Percentiles rank a stretch among this genome's conserved stretches.
These are phyloP conservation scores for Globisporangium cystogenes DNA, from an alignment of 352 stramenopile genomes.

Conservation along the genomic window DNA sequence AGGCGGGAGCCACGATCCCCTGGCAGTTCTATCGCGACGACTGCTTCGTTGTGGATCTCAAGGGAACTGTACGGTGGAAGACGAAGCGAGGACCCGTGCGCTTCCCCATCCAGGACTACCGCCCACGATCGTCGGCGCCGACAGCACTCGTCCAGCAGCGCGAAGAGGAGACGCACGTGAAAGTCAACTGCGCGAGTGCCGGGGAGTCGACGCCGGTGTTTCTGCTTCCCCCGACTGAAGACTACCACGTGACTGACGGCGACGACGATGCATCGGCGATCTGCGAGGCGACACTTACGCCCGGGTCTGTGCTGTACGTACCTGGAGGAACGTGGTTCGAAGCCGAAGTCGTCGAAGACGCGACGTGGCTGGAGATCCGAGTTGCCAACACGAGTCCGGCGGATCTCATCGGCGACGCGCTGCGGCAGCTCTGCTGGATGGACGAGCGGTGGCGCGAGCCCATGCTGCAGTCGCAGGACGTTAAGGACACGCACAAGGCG, in stretches of 20 bases:
- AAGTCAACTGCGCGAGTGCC: conserved; percentile 10
- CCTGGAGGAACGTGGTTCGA: conserved; percentile 46
- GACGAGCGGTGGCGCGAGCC: conserved; percentile 22
- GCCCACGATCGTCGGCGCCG: conserved; percentile 12
- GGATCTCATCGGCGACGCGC: conserved; percentile 16
- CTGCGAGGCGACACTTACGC: conserved; percentile 14
- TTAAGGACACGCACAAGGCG: conserved; percentile 8
- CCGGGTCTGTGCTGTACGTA: conserved; percentile 49
- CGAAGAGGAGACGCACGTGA: conserved; percentile 7
- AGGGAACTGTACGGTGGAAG: conserved; percentile 25
- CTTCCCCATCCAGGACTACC: conserved; percentile 20
- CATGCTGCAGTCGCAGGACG: conserved; percentile 12
- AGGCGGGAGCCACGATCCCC: conserved; percentile 7
- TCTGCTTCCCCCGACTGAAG: conserved; percentile 15
- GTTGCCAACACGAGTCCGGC: conserved; percentile 19
- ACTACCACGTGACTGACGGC: conserved; percentile 8
- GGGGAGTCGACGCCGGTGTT: neutral
- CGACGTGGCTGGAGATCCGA: conserved; percentile 42
- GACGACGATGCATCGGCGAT: conserved; percentile 7
- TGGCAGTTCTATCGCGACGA: conserved; percentile 42
- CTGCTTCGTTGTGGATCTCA: conserved; percentile 34
- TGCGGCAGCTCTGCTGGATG: conserved; percentile 24
- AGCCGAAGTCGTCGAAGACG: conserved; percentile 12
- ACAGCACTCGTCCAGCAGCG: conserved; percentile 2
- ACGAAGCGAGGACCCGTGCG: conserved; percentile 15